phyloP scores from a whole-genome alignment of 306 rosid genomes.

The Citrullus colocynthis region DNA sequence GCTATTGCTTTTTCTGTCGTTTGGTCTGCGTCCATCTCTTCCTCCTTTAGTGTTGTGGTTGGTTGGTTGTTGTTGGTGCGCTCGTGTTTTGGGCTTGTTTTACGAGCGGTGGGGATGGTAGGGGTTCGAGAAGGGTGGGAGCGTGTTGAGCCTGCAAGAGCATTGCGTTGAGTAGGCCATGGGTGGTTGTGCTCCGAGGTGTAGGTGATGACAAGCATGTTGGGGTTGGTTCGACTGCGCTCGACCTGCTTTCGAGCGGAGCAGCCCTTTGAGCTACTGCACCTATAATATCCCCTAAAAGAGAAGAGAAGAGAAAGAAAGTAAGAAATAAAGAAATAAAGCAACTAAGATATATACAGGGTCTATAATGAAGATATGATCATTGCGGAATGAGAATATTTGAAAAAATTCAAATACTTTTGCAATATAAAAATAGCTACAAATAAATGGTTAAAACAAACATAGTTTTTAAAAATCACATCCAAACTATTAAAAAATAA shows the following conservation, averaged over 20 bases:
- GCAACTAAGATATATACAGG: background rate
- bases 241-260: slow-evolving; percentile 91
- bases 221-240: slow-evolving; percentile 80
- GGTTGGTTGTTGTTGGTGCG: slow-evolving; percentile 10
- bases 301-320: background rate
- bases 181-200: slow-evolving; percentile 97
- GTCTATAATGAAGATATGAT: background rate
- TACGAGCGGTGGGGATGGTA: background rate
- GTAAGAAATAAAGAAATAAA: background rate
- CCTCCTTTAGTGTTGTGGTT: background rate
- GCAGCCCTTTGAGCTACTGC: slow-evolving; percentile 94
- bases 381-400: background rate
- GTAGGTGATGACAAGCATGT: slow-evolving; percentile 88
- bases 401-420: background rate
- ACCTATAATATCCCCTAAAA: slow-evolving; percentile 76
- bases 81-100: slow-evolving; percentile 13
- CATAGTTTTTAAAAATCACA: background rate
- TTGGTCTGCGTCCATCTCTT: background rate
- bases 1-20: background rate
- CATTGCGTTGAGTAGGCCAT: slow-evolving; percentile 95
- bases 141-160: slow-evolving; percentile 76
- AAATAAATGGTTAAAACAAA: background rate
- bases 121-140: slow-evolving; percentile 48
- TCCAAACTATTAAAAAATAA: too few species aligned
- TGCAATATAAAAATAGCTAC: too few species aligned